Conservation (phyloP, 2,329 filamentous ascomycete species). For the Aspergillus transmontanensis region DNA sequence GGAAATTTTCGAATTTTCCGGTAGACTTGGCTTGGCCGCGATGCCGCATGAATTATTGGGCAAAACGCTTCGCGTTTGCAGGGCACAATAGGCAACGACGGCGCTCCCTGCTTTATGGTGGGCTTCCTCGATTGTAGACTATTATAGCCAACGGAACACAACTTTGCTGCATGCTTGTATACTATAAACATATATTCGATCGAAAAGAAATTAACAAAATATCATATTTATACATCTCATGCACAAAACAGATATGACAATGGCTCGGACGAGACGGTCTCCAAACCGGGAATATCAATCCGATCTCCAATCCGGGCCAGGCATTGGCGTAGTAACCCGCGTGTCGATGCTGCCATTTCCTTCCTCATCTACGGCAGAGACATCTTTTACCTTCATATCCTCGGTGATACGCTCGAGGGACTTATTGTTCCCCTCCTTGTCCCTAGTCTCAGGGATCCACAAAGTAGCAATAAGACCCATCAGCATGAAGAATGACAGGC, state of each 20-base stretch:
- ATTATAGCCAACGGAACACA: too few relatives aligned
- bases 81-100: too few relatives aligned
- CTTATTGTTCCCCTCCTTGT: background rate
- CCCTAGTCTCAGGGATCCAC: background rate
- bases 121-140: too few relatives aligned
- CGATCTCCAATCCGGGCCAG: background rate
- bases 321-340: background rate
- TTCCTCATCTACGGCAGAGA: background rate
- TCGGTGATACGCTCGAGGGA: background rate
- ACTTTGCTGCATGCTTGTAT: too few relatives aligned
- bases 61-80: too few relatives aligned
- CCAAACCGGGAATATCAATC: background rate
- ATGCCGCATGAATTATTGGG: too few relatives aligned
- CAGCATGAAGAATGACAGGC: background rate
- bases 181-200: background rate
- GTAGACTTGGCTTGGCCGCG: too few relatives aligned
- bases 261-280: too few relatives aligned
- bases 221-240: background rate
- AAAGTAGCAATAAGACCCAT: background rate
- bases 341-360: background rate
- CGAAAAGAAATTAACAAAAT: accelerated
- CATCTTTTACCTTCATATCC: background rate
- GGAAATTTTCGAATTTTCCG: too few relatives aligned
- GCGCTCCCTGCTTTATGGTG: too few relatives aligned
- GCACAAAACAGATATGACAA: too few relatives aligned